These are phyloP conservation scores for Fusarium sterilihyphosum DNA, from an alignment of 2,329 filamentous ascomycete genomes.

Conservation along the genomic window DNA sequence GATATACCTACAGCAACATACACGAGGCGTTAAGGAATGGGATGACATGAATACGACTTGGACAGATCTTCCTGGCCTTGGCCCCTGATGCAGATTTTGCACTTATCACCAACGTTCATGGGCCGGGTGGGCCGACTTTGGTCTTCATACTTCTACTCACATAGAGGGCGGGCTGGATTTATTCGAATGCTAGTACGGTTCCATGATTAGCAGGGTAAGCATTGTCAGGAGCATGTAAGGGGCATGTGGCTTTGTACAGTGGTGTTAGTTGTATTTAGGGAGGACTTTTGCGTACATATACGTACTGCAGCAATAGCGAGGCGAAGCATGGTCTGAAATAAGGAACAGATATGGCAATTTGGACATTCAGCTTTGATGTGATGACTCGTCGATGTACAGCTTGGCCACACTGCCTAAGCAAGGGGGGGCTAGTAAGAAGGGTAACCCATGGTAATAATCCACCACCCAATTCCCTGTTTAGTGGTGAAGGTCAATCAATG, in stretches of 20 bases:
- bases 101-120: not conserved
- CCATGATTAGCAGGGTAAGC: not conserved
- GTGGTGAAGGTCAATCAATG: not conserved
- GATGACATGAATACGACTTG: slow-evolving; percentile 15
- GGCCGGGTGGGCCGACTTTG: not conserved
- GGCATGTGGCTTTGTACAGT: not conserved
- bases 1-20: slow-evolving; percentile 43
- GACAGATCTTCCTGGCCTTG: not conserved
- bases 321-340: slow-evolving; percentile 11
- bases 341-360: not conserved
- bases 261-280: not conserved
- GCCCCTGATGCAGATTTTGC: not conserved
- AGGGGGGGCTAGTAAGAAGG: not conserved
- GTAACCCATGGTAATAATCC: not conserved
- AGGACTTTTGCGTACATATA: not conserved
- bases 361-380: not conserved
- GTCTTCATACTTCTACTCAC: not conserved
- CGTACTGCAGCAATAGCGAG: slow-evolving; percentile 7
- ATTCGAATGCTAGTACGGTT: not conserved
- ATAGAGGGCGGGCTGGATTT: slow-evolving; percentile 3
- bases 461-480: not conserved
- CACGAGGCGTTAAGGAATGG: slow-evolving; percentile 40
- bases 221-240: not conserved
- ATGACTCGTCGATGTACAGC: not conserved
- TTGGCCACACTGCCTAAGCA: not conserved